A percentile compares a stretch with the other conserved stretches of the same genome.
Evolutionary conservation across 2,329 filamentous ascomycete species (phyloP).

Genomic region (Atkinsonella hypoxylon): DNA sequence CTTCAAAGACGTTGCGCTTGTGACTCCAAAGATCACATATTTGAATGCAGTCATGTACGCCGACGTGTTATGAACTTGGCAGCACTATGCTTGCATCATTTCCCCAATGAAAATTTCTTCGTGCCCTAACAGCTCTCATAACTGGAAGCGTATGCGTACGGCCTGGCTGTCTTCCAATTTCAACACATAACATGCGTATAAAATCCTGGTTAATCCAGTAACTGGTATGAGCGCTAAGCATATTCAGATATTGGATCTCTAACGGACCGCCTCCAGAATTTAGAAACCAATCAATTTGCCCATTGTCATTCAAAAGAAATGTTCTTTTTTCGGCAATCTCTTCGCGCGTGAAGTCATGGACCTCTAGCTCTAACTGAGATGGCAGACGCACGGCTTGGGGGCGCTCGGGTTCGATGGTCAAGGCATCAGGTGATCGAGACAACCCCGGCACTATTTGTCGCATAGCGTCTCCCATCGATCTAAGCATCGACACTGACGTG

Average conservation of each 20-base stretch:
- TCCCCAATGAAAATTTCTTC: conserved; percentile 23
- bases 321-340: conserved; percentile 86
- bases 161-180: conserved; percentile 67
- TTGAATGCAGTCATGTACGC: background rate
- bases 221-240: conserved; percentile 88
- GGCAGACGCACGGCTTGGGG: conserved; percentile 36
- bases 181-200: conserved; percentile 77
- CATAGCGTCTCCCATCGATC: conserved; percentile 51
- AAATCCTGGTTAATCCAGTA: conserved; percentile 89
- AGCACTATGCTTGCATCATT: background rate
- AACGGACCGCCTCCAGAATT: conserved; percentile 74
- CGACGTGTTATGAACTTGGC: too few species aligned
- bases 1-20: background rate
- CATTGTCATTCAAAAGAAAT: conserved; percentile 84
- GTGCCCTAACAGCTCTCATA: conserved; percentile 43
- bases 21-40: background rate
- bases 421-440: conserved; percentile 17
- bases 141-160: conserved; percentile 43
- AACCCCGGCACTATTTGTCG: conserved; percentile 48
- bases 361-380: conserved; percentile 77
- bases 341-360: conserved; percentile 86
- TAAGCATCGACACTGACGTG: conserved; percentile 52
- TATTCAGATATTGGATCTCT: conserved; percentile 93
- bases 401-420: conserved; percentile 21
- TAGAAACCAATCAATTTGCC: conserved; percentile 85